Evolutionary conservation across 1,284 basidiomycete species (phyloP).

Genomic region (Fomitopsis pinicola): DNA sequence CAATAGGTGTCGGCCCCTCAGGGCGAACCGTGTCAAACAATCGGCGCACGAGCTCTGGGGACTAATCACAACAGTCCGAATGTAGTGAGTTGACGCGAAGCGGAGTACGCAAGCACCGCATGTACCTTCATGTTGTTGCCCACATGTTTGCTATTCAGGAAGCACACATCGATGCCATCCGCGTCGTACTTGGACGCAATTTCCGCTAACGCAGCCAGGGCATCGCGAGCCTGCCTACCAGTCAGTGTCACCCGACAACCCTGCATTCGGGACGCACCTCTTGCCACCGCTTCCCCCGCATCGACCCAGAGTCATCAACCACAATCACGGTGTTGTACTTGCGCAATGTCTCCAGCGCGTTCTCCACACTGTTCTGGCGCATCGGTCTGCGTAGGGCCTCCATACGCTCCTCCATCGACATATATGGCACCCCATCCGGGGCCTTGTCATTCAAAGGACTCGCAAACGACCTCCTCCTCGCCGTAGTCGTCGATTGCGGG

Average conservation of each 20-base stretch:
- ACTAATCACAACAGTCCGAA: conserved; percentile 16
- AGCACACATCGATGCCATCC: conserved; percentile 49
- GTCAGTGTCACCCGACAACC: background rate
- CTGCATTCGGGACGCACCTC: conserved; percentile 30
- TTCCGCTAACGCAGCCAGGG: conserved; percentile 39
- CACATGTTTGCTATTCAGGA: conserved; percentile 36
- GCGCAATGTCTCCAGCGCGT: conserved; percentile 38
- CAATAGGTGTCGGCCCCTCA: conserved; percentile 44
- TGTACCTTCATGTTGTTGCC: conserved; percentile 34
- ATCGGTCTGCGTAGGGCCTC: conserved; percentile 19
- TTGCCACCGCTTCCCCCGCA: conserved; percentile 43
- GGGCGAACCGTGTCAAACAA: conserved; percentile 44
- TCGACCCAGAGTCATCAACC: conserved; percentile 58
- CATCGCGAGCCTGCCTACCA: conserved; percentile 33
- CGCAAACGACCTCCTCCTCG: background rate
- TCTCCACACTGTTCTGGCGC: conserved; percentile 31
- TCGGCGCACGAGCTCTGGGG: conserved; percentile 26
- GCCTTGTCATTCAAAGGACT: background rate
- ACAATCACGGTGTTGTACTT: conserved; percentile 50
- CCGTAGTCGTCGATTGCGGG: background rate
- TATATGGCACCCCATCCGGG: background rate
- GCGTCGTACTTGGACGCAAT: conserved; percentile 39
- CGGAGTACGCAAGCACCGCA: background rate
- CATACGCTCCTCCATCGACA: conserved; percentile 6
- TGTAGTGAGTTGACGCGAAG: background rate